phyloP scores from a whole-genome alignment of 139 green algal species.

The Gonium pectorale region DNA sequence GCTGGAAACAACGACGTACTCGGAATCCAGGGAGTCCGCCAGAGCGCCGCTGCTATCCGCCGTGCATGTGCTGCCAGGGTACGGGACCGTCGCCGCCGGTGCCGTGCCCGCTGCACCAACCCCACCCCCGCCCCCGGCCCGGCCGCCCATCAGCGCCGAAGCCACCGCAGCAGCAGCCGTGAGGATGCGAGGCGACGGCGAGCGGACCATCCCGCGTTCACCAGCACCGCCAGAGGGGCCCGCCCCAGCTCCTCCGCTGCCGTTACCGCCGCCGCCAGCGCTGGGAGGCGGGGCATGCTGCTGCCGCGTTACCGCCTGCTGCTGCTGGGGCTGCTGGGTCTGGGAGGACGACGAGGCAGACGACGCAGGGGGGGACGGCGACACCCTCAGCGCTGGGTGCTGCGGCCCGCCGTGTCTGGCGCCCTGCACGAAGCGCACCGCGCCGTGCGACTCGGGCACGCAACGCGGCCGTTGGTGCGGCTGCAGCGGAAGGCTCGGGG shows the following conservation, averaged over 20 bases:
- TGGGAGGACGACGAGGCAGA: background rate
- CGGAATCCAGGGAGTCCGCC: slow-evolving; percentile 3
- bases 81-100: no score
- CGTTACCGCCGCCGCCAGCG: no score
- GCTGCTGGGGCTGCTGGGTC: background rate
- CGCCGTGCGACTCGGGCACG: slow-evolving; percentile 5
- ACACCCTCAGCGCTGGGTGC: slow-evolving; percentile 10
- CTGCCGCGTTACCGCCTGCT: background rate
- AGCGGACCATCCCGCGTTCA: slow-evolving; percentile 15
- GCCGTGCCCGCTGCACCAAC: background rate
- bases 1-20: slow-evolving; percentile 41
- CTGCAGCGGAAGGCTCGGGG: background rate
- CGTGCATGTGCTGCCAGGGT: no score
- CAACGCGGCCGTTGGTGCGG: background rate
- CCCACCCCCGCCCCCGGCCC: background rate
- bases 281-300: no score
- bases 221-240: no score
- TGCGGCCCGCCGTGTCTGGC: background rate
- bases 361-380: background rate
- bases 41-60: slow-evolving; percentile 6
- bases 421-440: slow-evolving; percentile 1
- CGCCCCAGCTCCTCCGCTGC: no score
- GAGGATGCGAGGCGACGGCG: slow-evolving; percentile 11
- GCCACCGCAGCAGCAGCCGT: background rate
- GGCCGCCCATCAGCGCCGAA: background rate